These are phyloP conservation scores for Nicotiana knightiana DNA, from an alignment of 257 asterid genomes.

Conservation along the genomic window DNA sequence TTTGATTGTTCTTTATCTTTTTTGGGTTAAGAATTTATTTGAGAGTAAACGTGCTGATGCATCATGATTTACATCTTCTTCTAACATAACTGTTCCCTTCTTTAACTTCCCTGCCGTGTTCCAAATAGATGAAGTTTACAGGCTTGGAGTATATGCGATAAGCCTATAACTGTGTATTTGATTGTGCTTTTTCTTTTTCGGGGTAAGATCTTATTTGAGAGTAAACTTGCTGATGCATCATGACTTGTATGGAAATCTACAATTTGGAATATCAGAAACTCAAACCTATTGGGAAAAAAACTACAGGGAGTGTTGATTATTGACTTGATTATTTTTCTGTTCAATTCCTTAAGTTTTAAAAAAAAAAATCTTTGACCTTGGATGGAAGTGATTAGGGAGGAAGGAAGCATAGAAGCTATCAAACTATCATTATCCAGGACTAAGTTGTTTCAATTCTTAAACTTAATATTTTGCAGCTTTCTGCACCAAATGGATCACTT, in stretches of 20 bases:
- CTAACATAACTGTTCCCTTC: too few species aligned
- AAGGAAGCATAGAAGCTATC: neutral
- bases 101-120: too few species aligned
- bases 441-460: neutral
- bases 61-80: neutral
- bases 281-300: neutral
- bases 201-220: neutral
- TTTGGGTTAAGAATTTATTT: neutral
- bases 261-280: neutral
- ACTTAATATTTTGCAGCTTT: constrained; percentile 31
- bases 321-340: neutral
- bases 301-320: neutral
- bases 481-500: constrained; percentile 61
- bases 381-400: neutral
- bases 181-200: neutral
- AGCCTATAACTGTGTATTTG: neutral
- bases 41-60: neutral
- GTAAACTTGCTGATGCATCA: neutral
- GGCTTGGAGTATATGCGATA: neutral
- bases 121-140: too few species aligned
- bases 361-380: neutral
- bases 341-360: neutral
- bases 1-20: neutral
- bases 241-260: neutral
- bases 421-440: neutral